Conservation (phyloP, 2,329 filamentous ascomycete genomes). For the Pseudopyrenochaeta lycopersici region DNA sequence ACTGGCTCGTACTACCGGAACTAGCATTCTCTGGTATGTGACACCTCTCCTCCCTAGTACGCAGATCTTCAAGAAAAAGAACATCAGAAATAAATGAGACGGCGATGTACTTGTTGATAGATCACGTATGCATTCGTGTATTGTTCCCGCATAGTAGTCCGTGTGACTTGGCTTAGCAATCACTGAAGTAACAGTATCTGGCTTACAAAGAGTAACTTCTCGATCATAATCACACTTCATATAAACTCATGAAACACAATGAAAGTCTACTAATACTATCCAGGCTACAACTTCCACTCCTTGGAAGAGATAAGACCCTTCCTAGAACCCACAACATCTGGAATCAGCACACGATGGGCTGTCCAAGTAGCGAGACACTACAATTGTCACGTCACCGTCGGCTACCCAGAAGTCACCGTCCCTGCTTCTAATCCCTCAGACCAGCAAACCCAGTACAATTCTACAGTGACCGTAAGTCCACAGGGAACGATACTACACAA, state of each 20-base stretch:
- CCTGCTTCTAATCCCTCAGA: constrained; percentile 24
- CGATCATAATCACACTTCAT: neutral
- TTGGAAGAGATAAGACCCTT: constrained; percentile 72
- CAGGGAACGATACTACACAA: constrained; percentile 64
- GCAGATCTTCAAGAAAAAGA: neutral
- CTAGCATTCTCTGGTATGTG: constrained; percentile 74
- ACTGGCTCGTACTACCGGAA: constrained; percentile 78
- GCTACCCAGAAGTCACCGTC: constrained; percentile 71
- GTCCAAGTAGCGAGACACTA: constrained; percentile 70
- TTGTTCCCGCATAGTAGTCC: neutral
- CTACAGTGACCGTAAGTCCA: constrained; percentile 66
- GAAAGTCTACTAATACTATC: constrained; percentile 5
- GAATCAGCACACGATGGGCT: constrained; percentile 77
- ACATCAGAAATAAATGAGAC: neutral
- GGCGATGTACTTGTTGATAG: neutral
- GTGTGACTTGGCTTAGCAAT: neutral
- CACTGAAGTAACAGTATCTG: neutral
- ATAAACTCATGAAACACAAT: neutral
- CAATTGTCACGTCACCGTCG: constrained; percentile 73
- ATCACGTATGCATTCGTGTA: neutral
- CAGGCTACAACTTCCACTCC: constrained; percentile 81
- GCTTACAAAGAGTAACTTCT: neutral
- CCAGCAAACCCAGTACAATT: constrained; percentile 62
- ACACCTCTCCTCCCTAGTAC: neutral
- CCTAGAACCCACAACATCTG: constrained; percentile 72